Percentiles rank a stretch among this genome's conserved stretches.
These are phyloP conservation scores for Boletus mariae DNA, from an alignment of 1,284 basidiomycete species.

Conservation along the genomic window DNA sequence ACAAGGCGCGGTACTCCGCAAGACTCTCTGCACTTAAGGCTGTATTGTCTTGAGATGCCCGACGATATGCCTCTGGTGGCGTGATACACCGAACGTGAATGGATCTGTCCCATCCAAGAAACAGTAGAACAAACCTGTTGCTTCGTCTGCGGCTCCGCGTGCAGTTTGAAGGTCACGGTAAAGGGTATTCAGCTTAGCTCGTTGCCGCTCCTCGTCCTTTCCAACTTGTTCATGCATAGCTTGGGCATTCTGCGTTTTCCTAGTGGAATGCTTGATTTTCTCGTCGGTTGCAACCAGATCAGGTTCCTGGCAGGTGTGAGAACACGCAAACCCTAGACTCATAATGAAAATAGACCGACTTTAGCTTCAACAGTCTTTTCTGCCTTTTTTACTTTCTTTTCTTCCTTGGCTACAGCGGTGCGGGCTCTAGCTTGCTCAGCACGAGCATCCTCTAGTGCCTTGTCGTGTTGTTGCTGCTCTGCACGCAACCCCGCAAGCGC, in stretches of 20 bases:
- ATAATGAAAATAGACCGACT: constrained; percentile 38
- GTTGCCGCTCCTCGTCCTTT: constrained; percentile 67
- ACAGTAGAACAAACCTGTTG: constrained; percentile 53
- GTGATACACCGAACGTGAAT: constrained; percentile 3
- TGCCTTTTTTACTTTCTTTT: constrained; percentile 75
- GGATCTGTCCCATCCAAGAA: neutral
- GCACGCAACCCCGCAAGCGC: constrained; percentile 63
- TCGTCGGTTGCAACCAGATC: constrained; percentile 80
- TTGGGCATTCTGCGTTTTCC: constrained; percentile 72
- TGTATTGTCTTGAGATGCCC: constrained; percentile 69
- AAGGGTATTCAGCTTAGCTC: constrained; percentile 56
- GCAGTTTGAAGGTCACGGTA: constrained; percentile 68
- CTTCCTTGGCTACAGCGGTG: constrained; percentile 69
- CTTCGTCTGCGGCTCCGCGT: constrained; percentile 68
- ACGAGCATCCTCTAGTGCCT: constrained; percentile 70
- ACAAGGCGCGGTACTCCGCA: constrained; percentile 86
- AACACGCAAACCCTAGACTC: neutral
- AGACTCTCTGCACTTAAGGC: constrained; percentile 82
- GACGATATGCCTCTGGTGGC: constrained; percentile 69
- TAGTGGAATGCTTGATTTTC: constrained; percentile 81
- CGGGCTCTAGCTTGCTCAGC: constrained; percentile 78
- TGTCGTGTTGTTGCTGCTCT: constrained; percentile 68
- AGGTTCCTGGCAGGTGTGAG: constrained; percentile 57
- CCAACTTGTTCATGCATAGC: constrained; percentile 62
- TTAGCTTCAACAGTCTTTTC: constrained; percentile 84